Conservation (phyloP, 78 protist species). For the Dictyostelium purpureum region DNA sequence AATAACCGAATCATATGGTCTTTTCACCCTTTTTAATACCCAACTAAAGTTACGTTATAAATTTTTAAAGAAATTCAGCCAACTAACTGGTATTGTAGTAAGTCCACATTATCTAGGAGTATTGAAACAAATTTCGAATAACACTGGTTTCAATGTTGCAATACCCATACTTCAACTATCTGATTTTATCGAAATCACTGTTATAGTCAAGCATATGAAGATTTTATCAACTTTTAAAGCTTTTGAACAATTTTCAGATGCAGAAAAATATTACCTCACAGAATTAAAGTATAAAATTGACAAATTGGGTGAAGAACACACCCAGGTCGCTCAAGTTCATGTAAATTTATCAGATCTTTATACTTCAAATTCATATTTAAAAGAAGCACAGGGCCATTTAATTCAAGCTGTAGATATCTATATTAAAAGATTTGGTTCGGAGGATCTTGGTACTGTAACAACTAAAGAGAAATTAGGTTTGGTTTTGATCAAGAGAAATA, state of each 20-base stretch:
- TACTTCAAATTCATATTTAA: background rate
- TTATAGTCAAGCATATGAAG: conserved; percentile 67
- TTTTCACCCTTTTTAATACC: background rate
- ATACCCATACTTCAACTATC: background rate
- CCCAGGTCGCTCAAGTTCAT: conserved; percentile 52
- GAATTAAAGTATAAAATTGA: conserved; percentile 39
- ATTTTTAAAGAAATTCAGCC: conserved; percentile 30
- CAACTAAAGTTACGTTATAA: background rate
- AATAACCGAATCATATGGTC: background rate
- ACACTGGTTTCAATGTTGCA: background rate
- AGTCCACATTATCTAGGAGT: background rate
- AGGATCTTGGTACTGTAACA: conserved; percentile 19
- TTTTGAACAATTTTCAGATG: conserved; percentile 45
- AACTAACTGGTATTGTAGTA: conserved; percentile 39
- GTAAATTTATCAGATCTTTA: conserved; percentile 59
- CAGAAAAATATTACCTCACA: conserved; percentile 40
- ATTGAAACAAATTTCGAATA: background rate
- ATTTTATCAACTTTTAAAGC: conserved; percentile 36
- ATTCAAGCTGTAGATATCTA: conserved; percentile 20
- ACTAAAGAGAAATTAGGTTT: conserved; percentile 39
- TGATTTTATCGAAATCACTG: conserved; percentile 19
- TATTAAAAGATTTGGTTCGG: conserved; percentile 22
- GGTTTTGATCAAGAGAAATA: conserved; percentile 31
- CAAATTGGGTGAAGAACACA: conserved; percentile 41
- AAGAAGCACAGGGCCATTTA: conserved; percentile 5